Evolutionary conservation across 2,329 filamentous ascomycete species (phyloP).

Genomic region (Cytospora schulzeri): DNA sequence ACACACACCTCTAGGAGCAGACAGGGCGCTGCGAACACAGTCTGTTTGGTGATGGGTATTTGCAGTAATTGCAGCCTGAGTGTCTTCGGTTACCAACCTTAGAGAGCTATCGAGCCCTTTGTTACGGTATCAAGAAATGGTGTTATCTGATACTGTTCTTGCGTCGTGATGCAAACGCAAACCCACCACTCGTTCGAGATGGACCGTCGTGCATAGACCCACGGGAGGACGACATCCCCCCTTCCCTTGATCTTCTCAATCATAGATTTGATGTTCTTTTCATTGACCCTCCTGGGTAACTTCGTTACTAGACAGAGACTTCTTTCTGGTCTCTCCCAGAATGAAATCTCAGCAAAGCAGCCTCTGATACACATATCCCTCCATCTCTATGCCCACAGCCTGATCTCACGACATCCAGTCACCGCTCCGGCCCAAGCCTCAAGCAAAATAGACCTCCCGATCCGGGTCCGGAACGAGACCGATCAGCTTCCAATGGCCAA

Average conservation of each 20-base stretch:
- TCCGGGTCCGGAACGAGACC: not conserved
- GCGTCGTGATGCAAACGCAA: not conserved
- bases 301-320: not conserved
- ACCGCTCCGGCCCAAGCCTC: not conserved
- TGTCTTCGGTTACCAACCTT: not conserved
- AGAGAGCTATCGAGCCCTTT: not conserved
- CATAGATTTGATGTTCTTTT: not conserved
- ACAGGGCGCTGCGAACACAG: not conserved
- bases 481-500: conserved; percentile 15
- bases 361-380: not conserved
- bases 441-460: not conserved
- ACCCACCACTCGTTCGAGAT: not conserved
- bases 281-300: no score
- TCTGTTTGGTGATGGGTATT: conserved; percentile 6
- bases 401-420: not conserved
- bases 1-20: no score
- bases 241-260: not conserved
- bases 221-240: not conserved
- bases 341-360: not conserved
- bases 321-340: not conserved
- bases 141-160: not conserved
- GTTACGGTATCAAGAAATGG: not conserved
- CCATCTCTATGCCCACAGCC: not conserved
- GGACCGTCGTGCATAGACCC: not conserved
- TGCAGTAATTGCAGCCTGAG: conserved; percentile 5